Evolutionary conservation across 139 green algal species (phyloP).

Genomic region (Astrephomene gubernaculifera): DNA sequence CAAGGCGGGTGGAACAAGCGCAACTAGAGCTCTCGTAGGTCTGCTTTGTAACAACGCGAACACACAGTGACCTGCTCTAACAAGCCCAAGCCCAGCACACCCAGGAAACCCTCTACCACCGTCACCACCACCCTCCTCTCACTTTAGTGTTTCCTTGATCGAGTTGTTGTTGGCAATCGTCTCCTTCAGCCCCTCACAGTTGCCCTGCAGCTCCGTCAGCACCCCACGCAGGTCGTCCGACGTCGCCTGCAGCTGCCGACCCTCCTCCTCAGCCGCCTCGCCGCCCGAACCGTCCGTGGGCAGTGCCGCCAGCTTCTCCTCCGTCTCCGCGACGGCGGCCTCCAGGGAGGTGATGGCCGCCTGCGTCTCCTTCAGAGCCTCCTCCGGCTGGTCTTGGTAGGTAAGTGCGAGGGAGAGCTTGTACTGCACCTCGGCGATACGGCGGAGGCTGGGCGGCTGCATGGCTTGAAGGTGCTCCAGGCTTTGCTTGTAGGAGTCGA

Average conservation of each 20-base stretch:
- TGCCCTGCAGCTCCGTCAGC: slow-evolving; percentile 43
- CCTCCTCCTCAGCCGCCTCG: slow-evolving; percentile 31
- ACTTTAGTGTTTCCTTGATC: slow-evolving; percentile 47
- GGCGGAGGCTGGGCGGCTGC: slow-evolving; percentile 20
- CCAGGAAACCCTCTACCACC: background rate
- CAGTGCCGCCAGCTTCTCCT: slow-evolving; percentile 24
- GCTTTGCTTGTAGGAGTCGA: slow-evolving; percentile 32
- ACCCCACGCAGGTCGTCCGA: slow-evolving; percentile 41
- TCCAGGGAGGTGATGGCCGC: background rate
- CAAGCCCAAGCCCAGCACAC: background rate
- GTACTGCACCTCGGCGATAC: slow-evolving; percentile 55
- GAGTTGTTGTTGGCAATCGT: slow-evolving; percentile 28
- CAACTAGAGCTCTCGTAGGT: background rate
- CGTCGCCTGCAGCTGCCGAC: slow-evolving; percentile 38
- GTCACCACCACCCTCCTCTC: slow-evolving; percentile 3
- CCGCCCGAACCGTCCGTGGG: slow-evolving; percentile 24
- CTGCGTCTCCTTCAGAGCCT: slow-evolving; percentile 4
- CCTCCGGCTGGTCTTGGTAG: slow-evolving; percentile 50
- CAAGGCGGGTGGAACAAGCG: background rate
- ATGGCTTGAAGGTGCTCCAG: slow-evolving; percentile 42
- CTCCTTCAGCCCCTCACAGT: slow-evolving; percentile 49
- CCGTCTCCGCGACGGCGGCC: slow-evolving; percentile 11
- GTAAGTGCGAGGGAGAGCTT: slow-evolving; percentile 47
- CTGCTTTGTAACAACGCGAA: background rate
- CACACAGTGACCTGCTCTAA: background rate